Evolutionary conservation across 2,329 filamentous ascomycete species (phyloP), one percentile per base, ranked within the genome.

Genomic region (Aspergillus caelatus): DNA sequence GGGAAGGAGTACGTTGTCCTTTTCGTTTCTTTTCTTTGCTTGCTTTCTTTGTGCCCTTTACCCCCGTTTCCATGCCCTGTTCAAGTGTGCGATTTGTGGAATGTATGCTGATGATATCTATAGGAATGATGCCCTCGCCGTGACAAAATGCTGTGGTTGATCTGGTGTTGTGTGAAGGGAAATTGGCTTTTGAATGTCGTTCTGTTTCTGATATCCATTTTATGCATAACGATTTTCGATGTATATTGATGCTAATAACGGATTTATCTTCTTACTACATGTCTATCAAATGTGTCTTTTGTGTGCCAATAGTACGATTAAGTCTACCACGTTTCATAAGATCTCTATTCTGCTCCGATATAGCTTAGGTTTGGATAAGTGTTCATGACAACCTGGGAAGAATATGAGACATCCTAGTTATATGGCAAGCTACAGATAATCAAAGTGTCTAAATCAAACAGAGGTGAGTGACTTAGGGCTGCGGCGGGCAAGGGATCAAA

Each of bases 61-160:
- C 14, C 26, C 32, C 16, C 28, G 36, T 19, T 16, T 23, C 30
- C 30, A 41, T n/a, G n/a, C 16, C 4, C 39, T n/a, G 16, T 41
- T n/a, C 2, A 4, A 36, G 5, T 41, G 8, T 39, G 14, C 4
- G 39, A 16, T 7, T 16, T 36, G 34, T 16, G 14, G 19, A n/a
- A 41, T 41, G 19, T 41, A 41, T n/a, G 39, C 39, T 41, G 39
- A 41, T n/a, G 1, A n/a, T 19, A n/a, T 41, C 16, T 3, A 11
- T 48, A 71, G 70, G 39, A 72, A 69, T 57, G 70, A 72, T 52
- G 68, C 70, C 16, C 65, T 62, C 0, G 46, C 66, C 7, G 67
- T 71, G 36, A 72, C 71, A 5, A 69, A 67, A 32, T 73, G 71
- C 60, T 72, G 70, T 58, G 70, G 70, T 3, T 72, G n/a, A 26